Percentiles rank a stretch among this genome's conserved stretches.
phyloP scores from a whole-genome alignment of 2,329 filamentous ascomycete genomes.

The Xylariaceae sp. region DNA sequence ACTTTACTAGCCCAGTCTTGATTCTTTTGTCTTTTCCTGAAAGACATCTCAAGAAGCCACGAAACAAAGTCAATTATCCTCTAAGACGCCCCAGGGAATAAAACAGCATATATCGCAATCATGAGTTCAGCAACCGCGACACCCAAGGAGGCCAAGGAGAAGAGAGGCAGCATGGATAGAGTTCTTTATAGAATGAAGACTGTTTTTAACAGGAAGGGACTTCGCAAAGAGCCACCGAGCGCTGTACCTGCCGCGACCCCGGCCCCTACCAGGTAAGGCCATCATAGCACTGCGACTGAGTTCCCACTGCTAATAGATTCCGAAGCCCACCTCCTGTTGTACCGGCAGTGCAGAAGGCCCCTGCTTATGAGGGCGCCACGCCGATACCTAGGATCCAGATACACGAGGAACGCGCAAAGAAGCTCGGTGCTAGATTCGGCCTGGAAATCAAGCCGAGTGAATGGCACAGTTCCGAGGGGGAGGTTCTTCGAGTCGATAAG shows the following conservation, averaged over 20 bases:
- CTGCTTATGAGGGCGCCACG: conserved; percentile 28
- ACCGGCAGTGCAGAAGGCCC: conserved; percentile 13
- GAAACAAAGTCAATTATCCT: conserved; percentile 2
- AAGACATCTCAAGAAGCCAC: background rate
- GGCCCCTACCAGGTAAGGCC: conserved; percentile 22
- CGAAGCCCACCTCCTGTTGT: conserved; percentile 21
- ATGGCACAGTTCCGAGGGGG: conserved; percentile 48
- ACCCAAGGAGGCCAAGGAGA: conserved; percentile 32
- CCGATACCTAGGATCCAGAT: conserved; percentile 46
- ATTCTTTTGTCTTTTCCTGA: background rate
- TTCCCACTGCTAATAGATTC: conserved; percentile 14
- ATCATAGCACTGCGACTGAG: background rate
- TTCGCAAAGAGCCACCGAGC: conserved; percentile 23
- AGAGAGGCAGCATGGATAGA: conserved; percentile 41
- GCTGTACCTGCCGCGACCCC: conserved; percentile 12
- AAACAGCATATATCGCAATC: conserved; percentile 4
- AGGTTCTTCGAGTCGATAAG: conserved; percentile 63
- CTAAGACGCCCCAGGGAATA: background rate
- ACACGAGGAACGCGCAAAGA: conserved; percentile 52
- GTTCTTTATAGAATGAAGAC: conserved; percentile 46
- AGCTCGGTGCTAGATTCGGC: conserved; percentile 50
- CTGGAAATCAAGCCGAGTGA: conserved; percentile 50
- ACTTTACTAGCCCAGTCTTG: background rate
- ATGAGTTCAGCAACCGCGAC: conserved; percentile 26
- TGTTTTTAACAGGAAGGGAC: conserved; percentile 41